These are phyloP conservation scores for Neofusicoccum cordaticola DNA, from an alignment of 2,329 filamentous ascomycete species.

Conservation along the genomic window DNA sequence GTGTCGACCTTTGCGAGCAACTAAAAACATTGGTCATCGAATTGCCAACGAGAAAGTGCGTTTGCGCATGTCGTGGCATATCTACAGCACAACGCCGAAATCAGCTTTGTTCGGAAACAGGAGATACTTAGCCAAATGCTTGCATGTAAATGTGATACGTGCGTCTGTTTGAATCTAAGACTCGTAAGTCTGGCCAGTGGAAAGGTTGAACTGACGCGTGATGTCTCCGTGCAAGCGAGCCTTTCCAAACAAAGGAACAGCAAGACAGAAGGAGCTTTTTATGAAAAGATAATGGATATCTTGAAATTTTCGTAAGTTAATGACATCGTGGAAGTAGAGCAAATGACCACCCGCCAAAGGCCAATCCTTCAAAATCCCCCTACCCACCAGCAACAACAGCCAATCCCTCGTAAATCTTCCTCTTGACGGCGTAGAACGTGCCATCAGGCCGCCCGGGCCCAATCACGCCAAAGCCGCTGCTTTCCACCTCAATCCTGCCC, in stretches of 20 bases:
- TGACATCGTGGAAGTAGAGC: neutral
- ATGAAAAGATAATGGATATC: neutral
- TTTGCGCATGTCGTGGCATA: too few species aligned
- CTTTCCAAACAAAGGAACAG: neutral
- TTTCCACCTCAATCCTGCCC: slow-evolving; percentile 86
- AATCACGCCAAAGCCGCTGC: slow-evolving; percentile 48
- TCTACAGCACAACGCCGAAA: too few species aligned
- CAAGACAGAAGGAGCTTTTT: neutral
- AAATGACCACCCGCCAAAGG: neutral
- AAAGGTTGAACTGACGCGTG: too few species aligned
- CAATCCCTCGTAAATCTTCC: slow-evolving; percentile 88
- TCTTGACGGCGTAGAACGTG: slow-evolving; percentile 84
- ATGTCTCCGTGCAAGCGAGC: neutral
- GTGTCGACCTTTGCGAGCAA: too few species aligned
- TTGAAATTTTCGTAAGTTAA: neutral
- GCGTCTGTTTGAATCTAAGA: too few species aligned
- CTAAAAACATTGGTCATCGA: too few species aligned
- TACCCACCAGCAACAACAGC: slow-evolving; percentile 76
- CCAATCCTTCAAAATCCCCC: neutral
- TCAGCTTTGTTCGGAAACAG: too few species aligned
- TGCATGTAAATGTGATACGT: too few species aligned
- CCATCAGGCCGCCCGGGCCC: slow-evolving; percentile 50
- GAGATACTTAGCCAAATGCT: too few species aligned
- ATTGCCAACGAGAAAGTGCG: too few species aligned
- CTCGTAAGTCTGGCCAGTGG: too few species aligned